Conservation (phyloP, 2,329 filamentous ascomycete genomes). For the Cercospora sojina region DNA sequence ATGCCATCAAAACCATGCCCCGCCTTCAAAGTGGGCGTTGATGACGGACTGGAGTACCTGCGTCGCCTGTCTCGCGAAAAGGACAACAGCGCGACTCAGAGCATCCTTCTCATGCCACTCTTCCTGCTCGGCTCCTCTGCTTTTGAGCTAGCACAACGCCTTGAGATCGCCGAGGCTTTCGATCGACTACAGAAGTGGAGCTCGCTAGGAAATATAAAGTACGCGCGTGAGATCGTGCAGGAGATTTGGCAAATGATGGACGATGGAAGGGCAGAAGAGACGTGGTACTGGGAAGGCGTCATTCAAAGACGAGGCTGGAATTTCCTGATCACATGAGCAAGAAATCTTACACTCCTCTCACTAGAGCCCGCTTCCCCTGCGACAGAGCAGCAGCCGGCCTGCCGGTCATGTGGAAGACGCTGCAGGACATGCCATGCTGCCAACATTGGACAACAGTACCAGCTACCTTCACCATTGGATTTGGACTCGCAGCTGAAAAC, state of each 20-base stretch:
- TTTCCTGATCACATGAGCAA: constrained; percentile 56
- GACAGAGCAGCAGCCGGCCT: neutral
- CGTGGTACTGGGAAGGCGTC: constrained; percentile 64
- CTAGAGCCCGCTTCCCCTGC: neutral
- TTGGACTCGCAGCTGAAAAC: neutral
- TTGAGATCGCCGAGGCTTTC: constrained; percentile 56
- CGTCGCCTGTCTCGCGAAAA: constrained; percentile 48
- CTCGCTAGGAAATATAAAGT: constrained; percentile 58
- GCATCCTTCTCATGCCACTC: constrained; percentile 60
- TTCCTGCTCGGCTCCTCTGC: constrained; percentile 63
- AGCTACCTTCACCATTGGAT: neutral
- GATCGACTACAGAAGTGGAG: constrained; percentile 56
- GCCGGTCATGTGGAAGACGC: neutral
- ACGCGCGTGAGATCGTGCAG: constrained; percentile 56
- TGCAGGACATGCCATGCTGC: neutral
- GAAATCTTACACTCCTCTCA: neutral
- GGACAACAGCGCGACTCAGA: constrained; percentile 50
- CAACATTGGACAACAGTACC: neutral
- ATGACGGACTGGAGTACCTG: constrained; percentile 58
- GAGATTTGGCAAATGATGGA: constrained; percentile 63
- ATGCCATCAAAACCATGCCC: constrained; percentile 53
- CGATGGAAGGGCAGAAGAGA: constrained; percentile 51
- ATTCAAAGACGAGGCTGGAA: constrained; percentile 60
- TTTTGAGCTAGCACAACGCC: constrained; percentile 55
- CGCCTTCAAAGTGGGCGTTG: constrained; percentile 58